phyloP scores from a whole-genome alignment of 495 filamentous ascomycete species.

The Elasticomyces elasticus region DNA sequence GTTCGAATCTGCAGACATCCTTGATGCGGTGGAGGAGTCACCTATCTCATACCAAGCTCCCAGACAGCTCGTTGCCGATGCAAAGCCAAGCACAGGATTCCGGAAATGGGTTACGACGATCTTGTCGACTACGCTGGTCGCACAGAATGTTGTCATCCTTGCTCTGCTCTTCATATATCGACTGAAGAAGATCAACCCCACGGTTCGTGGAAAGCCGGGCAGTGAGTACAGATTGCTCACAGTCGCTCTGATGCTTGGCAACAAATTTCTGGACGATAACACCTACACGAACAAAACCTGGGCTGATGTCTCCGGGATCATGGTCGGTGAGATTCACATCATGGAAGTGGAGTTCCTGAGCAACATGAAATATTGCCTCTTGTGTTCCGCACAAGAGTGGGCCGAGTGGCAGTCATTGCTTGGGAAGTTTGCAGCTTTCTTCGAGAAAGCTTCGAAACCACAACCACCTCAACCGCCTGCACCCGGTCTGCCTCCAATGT shows the following conservation, averaged over 20 bases:
- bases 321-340: constrained; percentile 89
- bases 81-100: constrained; percentile 68
- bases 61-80: constrained; percentile 53
- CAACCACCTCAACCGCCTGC: constrained; percentile 27
- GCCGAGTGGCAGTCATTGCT: constrained; percentile 72
- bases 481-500: constrained; percentile 40
- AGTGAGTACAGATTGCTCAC: constrained; percentile 95
- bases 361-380: constrained; percentile 92
- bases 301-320: constrained; percentile 95
- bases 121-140: constrained; percentile 89
- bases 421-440: constrained; percentile 67
- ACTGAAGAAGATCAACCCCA: constrained; percentile 78
- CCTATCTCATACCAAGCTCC: constrained; percentile 39
- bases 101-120: constrained; percentile 89
- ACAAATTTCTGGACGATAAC: constrained; percentile 99
- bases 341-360: constrained; percentile 99
- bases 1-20: constrained; percentile 80
- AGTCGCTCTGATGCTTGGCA: constrained; percentile 94
- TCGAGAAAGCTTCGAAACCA: constrained; percentile 49
- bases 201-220: constrained; percentile 77
- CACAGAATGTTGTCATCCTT: constrained; percentile 87
- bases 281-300: constrained; percentile 99
- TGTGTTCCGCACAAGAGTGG: constrained; percentile 77
- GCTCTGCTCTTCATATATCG: constrained; percentile 90
- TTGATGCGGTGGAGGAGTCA: constrained; percentile 62